Conservation (phyloP, 345 rosid genomes). For the Turritis glabra region DNA sequence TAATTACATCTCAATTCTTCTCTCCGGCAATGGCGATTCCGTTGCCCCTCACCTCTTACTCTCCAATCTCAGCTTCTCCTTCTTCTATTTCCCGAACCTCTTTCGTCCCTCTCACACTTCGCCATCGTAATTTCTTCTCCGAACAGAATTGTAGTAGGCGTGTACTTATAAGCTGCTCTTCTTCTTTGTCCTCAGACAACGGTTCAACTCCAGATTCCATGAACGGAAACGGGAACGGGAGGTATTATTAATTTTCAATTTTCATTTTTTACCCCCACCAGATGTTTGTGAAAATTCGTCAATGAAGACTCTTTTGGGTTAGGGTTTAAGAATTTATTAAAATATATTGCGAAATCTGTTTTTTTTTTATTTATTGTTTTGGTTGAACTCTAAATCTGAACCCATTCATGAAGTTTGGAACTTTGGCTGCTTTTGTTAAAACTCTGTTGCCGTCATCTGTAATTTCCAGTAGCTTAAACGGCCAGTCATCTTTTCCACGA, state of each 20-base stretch:
- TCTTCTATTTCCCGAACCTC: constrained; percentile 33
- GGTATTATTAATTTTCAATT: constrained; percentile 40
- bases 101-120: constrained; percentile 40
- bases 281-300: constrained; percentile 51
- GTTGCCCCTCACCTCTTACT: constrained; percentile 34
- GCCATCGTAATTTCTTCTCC: constrained; percentile 27
- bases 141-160: constrained; percentile 39
- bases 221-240: constrained; percentile 40
- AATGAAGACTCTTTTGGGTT: constrained; percentile 31
- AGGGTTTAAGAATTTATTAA: background rate
- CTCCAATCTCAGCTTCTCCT: constrained; percentile 34
- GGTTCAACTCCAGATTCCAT: constrained; percentile 52
- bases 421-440: background rate
- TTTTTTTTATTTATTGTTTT: background rate
- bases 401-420: background rate
- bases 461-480: constrained; percentile 38
- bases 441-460: background rate
- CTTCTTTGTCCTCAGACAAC: constrained; percentile 49
- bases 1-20: background rate
- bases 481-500: constrained; percentile 57
- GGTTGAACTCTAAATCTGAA: background rate
- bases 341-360: background rate
- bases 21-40: constrained; percentile 53
- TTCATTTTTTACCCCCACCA: background rate
- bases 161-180: constrained; percentile 47